phyloP scores from a whole-genome alignment of 2,329 filamentous ascomycete species.

The Cercospora berteroae region DNA sequence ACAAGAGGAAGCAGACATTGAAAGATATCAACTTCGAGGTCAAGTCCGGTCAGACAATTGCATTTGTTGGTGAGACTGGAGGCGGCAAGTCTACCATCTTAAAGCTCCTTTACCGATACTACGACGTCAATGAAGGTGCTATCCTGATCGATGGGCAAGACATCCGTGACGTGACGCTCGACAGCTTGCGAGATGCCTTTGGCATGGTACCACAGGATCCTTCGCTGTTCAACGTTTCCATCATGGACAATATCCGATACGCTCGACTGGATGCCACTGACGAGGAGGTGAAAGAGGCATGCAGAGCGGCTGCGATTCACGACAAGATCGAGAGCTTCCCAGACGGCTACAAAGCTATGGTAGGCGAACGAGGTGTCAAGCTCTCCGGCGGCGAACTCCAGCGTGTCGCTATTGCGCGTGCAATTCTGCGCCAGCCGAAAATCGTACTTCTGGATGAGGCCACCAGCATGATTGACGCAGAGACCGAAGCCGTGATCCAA shows the following conservation, averaged over 20 bases:
- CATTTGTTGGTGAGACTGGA: conserved; percentile 62
- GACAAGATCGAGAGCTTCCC: conserved; percentile 62
- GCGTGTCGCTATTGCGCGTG: conserved; percentile 71
- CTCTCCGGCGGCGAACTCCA: conserved; percentile 85
- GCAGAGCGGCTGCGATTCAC: conserved; percentile 61
- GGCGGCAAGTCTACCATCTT: conserved; percentile 62
- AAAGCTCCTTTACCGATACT: conserved; percentile 61
- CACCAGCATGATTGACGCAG: conserved; percentile 63
- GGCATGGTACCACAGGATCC: conserved; percentile 66
- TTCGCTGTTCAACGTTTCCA: conserved; percentile 61
- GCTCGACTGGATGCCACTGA: conserved; percentile 61
- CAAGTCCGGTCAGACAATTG: conserved; percentile 55
- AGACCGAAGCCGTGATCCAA: conserved; percentile 56
- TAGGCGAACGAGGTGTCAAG: conserved; percentile 75
- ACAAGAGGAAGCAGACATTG: conserved; percentile 53
- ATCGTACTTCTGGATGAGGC: conserved; percentile 75
- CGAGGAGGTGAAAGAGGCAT: conserved; percentile 60
- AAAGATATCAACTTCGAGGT: conserved; percentile 51
- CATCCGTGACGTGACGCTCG: conserved; percentile 58
- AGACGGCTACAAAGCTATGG: conserved; percentile 68
- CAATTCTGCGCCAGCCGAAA: conserved; percentile 63
- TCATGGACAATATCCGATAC: conserved; percentile 65
- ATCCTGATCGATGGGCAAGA: conserved; percentile 61
- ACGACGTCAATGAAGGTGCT: conserved; percentile 55
- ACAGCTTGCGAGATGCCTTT: conserved; percentile 57